Evolutionary conservation across 805 yeast genomes (phyloP), one percentile per base, ranked within the genome.

Genomic region (Candida peoriensis): DNA sequence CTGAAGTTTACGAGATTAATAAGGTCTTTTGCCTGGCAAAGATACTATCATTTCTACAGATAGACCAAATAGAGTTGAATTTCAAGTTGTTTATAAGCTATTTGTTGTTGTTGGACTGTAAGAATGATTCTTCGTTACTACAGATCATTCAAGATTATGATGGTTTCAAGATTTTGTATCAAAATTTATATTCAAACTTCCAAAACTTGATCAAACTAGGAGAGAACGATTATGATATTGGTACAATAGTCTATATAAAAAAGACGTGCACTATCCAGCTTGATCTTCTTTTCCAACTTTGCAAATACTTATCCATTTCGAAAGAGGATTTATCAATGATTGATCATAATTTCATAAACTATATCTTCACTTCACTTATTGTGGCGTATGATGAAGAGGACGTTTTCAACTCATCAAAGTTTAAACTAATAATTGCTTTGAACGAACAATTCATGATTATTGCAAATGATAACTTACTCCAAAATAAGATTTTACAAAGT

Each of bases 371-470:
- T 13, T 58, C 70, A 1, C 52, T 81, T 15, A 54, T 66, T n/a
- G 57, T 65, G 1, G 68, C 68, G 8, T 56, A 65, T 2, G 63
- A 66, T 15, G 70, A 70, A 8, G 74, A 70, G 29, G 80, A 81
- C 51, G 70, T 76, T 31, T 68, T 67, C 42, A 81, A 78, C 50
- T 76, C 75, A 42, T 74, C 84, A 25, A 78, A 81, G 41, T 78
- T 88, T 62, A 79, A 78, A 48, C 61, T 85, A 12, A 57, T 89
- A 10, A 62, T 89, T 25, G 78, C 87, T 2, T 63, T 89, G 18
- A 89, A 89, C 58, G 96, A 89, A 54, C 96, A 89, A 58, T 89
- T 76, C 57, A 76, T 89, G 80, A 81, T 86, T 25, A 61, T 74
- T 42, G 65, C 45, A 48, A 68, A 55, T 24, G 15, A 28, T 13